phyloP scores from a whole-genome alignment of 192 early-diverging fungal species.

The Coemansia sp. region DNA sequence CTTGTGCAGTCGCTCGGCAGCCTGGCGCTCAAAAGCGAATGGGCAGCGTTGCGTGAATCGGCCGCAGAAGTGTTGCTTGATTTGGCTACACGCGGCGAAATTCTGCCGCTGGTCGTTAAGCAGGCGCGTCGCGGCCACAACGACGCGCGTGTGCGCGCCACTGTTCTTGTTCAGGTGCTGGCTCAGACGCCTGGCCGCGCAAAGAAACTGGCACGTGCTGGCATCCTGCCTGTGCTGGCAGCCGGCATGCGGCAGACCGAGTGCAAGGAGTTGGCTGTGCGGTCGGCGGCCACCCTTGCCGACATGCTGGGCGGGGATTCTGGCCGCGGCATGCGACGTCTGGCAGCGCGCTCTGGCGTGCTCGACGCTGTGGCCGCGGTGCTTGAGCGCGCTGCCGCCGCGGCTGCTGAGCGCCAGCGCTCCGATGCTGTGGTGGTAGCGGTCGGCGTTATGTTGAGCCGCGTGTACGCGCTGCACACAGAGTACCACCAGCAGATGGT shows the following conservation, averaged over 20 bases:
- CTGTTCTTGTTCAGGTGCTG: slow-evolving; percentile 19
- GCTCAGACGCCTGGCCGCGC: slow-evolving; percentile 21
- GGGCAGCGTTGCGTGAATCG: slow-evolving; percentile 10
- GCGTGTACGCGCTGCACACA: slow-evolving; percentile 29
- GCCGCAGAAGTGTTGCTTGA: slow-evolving; percentile 38
- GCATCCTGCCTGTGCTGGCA: slow-evolving; percentile 25
- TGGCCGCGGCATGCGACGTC: slow-evolving; percentile 9
- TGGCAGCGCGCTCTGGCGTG: slow-evolving; percentile 22
- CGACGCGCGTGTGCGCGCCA: slow-evolving; percentile 13
- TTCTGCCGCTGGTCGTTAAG: slow-evolving; percentile 20
- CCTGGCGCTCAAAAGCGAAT: slow-evolving; percentile 17
- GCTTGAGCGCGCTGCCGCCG: slow-evolving; percentile 8
- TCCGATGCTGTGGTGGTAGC: slow-evolving; percentile 14
- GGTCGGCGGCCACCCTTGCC: slow-evolving; percentile 16
- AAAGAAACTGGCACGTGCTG: slow-evolving; percentile 11
- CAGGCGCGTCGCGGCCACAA: not conserved
- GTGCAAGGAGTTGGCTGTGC: slow-evolving; percentile 24
- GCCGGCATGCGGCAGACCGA: slow-evolving; percentile 10
- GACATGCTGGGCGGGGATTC: slow-evolving; percentile 16
- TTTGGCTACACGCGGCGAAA: slow-evolving; percentile 14
- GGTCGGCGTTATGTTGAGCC: slow-evolving; percentile 18
- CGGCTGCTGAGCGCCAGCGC: not conserved
- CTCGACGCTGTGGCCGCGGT: slow-evolving; percentile 15
- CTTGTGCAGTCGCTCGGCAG: slow-evolving; percentile 17
- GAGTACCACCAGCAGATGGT: slow-evolving; percentile 32